Conservation (phyloP, 176 grass and related monocot genomes). For the Phoenix roebelenii region DNA sequence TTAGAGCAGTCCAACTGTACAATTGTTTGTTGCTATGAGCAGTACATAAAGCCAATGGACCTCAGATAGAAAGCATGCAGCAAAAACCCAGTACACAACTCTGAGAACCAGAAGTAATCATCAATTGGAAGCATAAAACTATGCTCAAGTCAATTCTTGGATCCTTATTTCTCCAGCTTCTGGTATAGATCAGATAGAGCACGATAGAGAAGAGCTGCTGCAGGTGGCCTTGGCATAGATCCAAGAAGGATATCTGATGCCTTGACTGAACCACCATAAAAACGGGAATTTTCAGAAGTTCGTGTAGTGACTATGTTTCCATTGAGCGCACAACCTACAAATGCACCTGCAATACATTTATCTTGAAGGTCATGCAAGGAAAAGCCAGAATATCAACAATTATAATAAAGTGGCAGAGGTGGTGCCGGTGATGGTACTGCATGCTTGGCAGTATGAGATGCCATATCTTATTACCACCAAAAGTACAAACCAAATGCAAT, state of each 20-base stretch:
- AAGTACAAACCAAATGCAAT: too few relatives aligned
- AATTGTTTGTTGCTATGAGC: too few relatives aligned
- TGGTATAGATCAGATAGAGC: conserved; percentile 55
- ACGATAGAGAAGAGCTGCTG: conserved; percentile 48
- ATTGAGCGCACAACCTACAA: conserved; percentile 73
- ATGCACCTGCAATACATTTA: conserved; percentile 46
- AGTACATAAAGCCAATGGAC: too few relatives aligned
- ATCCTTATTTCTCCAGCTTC: conserved; percentile 30
- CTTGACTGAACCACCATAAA: conserved; percentile 58
- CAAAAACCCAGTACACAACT: too few relatives aligned
- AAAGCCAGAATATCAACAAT: not conserved
- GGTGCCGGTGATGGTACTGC: not conserved
- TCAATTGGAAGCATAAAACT: too few relatives aligned
- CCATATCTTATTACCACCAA: too few relatives aligned
- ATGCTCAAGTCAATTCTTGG: not conserved
- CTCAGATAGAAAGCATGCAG: too few relatives aligned
- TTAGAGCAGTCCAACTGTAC: too few relatives aligned
- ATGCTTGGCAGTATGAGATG: not conserved
- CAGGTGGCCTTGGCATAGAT: conserved; percentile 43
- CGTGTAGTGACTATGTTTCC: conserved; percentile 56
- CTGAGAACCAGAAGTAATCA: too few relatives aligned
- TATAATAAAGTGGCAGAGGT: not conserved
- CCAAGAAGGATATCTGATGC: conserved; percentile 86
- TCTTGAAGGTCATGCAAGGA: not conserved
- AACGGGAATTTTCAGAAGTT: conserved; percentile 46